Evolutionary conservation across 1,284 basidiomycete genomes (phyloP).

Genomic region (Ganoderma leucocontextum): DNA sequence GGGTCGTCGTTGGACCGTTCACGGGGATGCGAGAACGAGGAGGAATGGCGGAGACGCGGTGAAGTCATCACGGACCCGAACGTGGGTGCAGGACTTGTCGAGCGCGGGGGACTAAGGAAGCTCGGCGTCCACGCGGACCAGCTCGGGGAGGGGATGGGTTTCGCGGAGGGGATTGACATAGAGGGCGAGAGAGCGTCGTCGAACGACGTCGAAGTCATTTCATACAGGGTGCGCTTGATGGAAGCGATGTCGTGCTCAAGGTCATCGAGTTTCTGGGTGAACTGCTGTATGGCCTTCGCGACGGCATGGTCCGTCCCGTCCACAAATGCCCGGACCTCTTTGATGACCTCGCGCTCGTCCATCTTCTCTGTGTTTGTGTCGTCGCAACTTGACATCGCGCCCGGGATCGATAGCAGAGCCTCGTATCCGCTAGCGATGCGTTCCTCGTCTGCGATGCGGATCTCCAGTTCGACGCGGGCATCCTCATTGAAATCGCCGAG

Average conservation of each 20-base stretch:
- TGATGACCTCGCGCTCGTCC: constrained; percentile 53
- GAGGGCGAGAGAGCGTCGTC: constrained; percentile 30
- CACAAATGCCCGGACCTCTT: constrained; percentile 68
- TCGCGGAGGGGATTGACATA: constrained; percentile 20
- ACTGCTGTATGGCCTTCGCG: constrained; percentile 55
- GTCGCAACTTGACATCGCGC: constrained; percentile 47
- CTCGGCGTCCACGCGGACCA: constrained; percentile 69
- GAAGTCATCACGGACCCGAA: constrained; percentile 76
- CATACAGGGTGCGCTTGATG: constrained; percentile 67
- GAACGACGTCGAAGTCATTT: constrained; percentile 39
- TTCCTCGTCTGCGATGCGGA: constrained; percentile 81
- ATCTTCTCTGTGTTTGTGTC: constrained; percentile 35
- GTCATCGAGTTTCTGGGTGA: constrained; percentile 73
- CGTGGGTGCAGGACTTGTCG: constrained; percentile 56
- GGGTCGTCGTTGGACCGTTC: constrained; percentile 26
- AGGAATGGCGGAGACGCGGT: constrained; percentile 58
- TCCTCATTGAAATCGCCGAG: constrained; percentile 86
- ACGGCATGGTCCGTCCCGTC: constrained; percentile 62
- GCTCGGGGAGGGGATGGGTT: constrained; percentile 38
- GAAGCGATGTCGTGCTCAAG: constrained; percentile 82
- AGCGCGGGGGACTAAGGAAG: constrained; percentile 50
- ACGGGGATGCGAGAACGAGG: constrained; percentile 47
- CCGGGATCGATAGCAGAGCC: constrained; percentile 70
- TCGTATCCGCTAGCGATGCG: constrained; percentile 77
- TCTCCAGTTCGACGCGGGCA: constrained; percentile 87